Conservation (phyloP, 306 rosid genomes). For the Pyrus communis region DNA sequence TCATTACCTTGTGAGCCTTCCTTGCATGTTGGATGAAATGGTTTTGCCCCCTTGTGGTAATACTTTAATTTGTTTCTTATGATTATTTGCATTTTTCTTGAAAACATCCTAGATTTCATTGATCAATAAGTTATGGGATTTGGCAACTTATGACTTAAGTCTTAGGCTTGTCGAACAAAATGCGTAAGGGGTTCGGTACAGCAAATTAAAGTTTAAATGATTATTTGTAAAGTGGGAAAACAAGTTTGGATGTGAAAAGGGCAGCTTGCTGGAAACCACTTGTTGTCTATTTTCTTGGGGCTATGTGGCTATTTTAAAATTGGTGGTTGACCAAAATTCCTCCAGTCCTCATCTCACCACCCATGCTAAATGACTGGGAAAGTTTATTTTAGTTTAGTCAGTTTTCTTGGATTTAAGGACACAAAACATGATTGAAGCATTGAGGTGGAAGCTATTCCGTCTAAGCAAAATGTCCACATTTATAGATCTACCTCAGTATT, state of each 20-base stretch:
- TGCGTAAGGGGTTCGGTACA: neutral
- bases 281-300: neutral
- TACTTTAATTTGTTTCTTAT: no score
- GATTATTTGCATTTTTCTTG: no score
- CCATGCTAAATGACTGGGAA: neutral
- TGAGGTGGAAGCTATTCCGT: neutral
- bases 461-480: neutral
- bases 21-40: no score
- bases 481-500: neutral
- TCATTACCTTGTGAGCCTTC: no score
- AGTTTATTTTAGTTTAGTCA: neutral
- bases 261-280: neutral
- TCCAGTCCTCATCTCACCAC: neutral
- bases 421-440: neutral
- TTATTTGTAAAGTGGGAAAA: neutral
- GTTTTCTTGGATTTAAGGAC: neutral
- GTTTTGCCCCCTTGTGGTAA: no score
- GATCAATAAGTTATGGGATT: neutral
- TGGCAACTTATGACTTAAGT: neutral
- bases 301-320: neutral
- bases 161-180: neutral
- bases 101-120: no score
- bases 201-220: neutral
- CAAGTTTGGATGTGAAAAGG: neutral
- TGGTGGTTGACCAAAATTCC: neutral